These are phyloP conservation scores for Cladochytrium replicatum DNA, from an alignment of 192 early-diverging fungal genomes.

Conservation along the genomic window DNA sequence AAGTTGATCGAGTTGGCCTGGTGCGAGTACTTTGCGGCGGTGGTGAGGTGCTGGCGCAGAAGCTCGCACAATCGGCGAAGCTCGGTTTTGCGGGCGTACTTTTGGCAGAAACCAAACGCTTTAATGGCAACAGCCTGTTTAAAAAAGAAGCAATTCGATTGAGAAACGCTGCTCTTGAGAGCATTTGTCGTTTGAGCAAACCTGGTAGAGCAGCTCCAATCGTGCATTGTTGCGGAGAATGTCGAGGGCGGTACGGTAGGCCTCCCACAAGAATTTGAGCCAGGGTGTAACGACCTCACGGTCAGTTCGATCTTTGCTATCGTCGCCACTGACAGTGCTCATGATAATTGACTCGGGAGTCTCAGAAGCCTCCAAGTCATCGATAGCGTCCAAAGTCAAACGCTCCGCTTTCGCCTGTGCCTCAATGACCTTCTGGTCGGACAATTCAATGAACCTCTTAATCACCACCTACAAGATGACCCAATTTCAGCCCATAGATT, in stretches of 20 bases:
- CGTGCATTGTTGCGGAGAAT: constrained; percentile 93
- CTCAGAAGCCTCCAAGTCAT: constrained; percentile 93
- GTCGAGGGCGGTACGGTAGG: constrained; percentile 95
- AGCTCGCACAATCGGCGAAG: constrained; percentile 97
- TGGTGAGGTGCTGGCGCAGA: constrained; percentile 82
- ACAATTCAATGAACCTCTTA: constrained; percentile 71
- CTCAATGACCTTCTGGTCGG: constrained; percentile 77
- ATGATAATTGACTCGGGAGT: constrained; percentile 95
- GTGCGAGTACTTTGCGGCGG: constrained; percentile 82
- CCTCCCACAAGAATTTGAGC: constrained; percentile 99
- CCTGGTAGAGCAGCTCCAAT: constrained; percentile 90
- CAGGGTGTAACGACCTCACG: constrained; percentile 97
- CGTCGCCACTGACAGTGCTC: constrained; percentile 87
- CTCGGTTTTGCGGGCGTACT: constrained; percentile 93
- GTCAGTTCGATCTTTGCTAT: constrained; percentile 92
- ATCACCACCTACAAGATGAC: constrained; percentile 86
- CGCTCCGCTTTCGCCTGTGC: constrained; percentile 87
- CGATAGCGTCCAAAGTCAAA: constrained; percentile 70
- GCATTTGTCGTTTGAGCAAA: neutral
- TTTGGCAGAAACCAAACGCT: constrained; percentile 94
- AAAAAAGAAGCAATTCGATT: no score
- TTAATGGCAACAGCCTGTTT: constrained; percentile 69
- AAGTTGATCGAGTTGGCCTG: constrained; percentile 91
- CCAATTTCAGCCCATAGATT: no score
- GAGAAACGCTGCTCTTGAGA: neutral